These are phyloP conservation scores for Calonectria honghensis DNA, from an alignment of 2,329 filamentous ascomycete species.

Conservation along the genomic window DNA sequence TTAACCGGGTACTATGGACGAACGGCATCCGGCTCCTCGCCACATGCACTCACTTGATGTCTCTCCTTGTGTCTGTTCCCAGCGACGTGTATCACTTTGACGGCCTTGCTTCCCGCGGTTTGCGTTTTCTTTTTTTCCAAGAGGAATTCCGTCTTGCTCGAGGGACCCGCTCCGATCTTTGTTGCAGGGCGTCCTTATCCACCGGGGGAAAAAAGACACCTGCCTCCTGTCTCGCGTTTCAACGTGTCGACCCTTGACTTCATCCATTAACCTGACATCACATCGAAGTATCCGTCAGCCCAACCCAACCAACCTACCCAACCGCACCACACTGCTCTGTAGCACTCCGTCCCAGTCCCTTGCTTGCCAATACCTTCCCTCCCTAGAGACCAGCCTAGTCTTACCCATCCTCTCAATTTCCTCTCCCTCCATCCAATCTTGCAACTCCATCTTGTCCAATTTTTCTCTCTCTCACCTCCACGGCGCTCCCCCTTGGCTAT, in stretches of 20 bases:
- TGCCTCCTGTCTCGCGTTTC: conserved; percentile 33
- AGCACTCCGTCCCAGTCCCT: conserved; percentile 22
- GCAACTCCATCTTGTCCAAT: conserved; percentile 18
- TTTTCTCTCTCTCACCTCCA: conserved; percentile 18
- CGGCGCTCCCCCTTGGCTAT: neutral
- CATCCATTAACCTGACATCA: conserved; percentile 31
- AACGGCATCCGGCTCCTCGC: conserved; percentile 14
- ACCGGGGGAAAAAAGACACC: neutral
- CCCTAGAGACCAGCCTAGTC: conserved; percentile 6
- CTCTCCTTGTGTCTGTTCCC: conserved; percentile 10
- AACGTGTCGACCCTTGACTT: conserved; percentile 33
- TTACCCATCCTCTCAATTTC: conserved; percentile 31
- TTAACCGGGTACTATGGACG: conserved; percentile 16
- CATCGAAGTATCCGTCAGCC: conserved; percentile 25
- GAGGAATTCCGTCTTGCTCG: conserved; percentile 18
- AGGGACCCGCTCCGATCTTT: neutral
- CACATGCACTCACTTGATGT: conserved; percentile 25
- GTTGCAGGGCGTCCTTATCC: conserved; percentile 14
- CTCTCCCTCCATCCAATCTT: conserved; percentile 26
- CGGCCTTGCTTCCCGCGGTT: neutral
- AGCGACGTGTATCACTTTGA: conserved; percentile 11
- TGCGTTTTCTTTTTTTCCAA: conserved; percentile 1
- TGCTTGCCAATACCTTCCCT: conserved; percentile 30
- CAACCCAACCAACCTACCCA: conserved; percentile 27
- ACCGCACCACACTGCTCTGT: conserved; percentile 2